phyloP scores from a whole-genome alignment of 2,329 filamentous ascomycete species.

The Bipolaris oryzae region DNA sequence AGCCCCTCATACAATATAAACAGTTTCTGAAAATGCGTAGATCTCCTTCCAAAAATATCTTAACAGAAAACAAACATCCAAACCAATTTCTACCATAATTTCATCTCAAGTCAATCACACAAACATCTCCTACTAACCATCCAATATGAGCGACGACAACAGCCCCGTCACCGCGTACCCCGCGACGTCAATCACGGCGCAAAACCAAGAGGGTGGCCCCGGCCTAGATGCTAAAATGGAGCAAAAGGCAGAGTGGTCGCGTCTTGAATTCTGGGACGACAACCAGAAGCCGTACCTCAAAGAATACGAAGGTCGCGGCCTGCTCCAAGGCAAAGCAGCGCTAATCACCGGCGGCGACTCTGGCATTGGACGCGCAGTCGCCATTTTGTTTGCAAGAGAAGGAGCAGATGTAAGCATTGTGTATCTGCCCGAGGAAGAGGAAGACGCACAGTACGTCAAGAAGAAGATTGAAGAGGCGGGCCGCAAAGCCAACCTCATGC shows the following conservation, averaged over 20 bases:
- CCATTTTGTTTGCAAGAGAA: slow-evolving; percentile 78
- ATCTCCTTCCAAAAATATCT: background rate
- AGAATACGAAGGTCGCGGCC: slow-evolving; percentile 28
- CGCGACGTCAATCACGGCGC: slow-evolving; percentile 22
- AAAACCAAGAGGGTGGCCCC: slow-evolving; percentile 25
- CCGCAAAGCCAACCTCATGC: slow-evolving; percentile 52
- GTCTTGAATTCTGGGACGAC: slow-evolving; percentile 30
- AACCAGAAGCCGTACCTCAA: slow-evolving; percentile 29
- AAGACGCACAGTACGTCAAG: slow-evolving; percentile 75
- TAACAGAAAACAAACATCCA: background rate
- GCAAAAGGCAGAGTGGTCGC: slow-evolving; percentile 27
- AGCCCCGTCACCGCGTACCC: slow-evolving; percentile 27
- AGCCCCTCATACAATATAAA: slow-evolving; percentile 5
- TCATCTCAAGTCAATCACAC: background rate
- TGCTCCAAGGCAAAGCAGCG: slow-evolving; percentile 37
- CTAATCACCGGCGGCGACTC: slow-evolving; percentile 80
- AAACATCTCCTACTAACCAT: background rate
- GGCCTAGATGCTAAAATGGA: slow-evolving; percentile 24
- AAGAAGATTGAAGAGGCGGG: slow-evolving; percentile 69
- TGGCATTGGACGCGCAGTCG: slow-evolving; percentile 75
- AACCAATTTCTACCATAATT: background rate
- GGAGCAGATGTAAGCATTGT: slow-evolving; percentile 73
- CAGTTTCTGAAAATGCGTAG: background rate
- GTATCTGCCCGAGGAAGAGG: slow-evolving; percentile 74
- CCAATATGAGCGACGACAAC: slow-evolving; percentile 19